Conservation (phyloP, 352 stramenopile genomes). For the Phytophthora palmivora region DNA sequence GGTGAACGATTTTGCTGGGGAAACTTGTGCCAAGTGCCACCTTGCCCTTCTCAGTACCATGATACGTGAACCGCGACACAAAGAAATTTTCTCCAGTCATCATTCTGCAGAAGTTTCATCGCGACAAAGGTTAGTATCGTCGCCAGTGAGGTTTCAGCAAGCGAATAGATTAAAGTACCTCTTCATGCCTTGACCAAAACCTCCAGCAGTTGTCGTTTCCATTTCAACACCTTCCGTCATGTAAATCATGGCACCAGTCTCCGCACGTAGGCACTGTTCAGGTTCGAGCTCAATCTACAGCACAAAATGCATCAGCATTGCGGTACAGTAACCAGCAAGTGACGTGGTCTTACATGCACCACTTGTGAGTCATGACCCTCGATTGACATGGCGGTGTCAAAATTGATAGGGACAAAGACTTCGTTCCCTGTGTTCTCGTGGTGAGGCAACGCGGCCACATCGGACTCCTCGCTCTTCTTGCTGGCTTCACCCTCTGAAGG, state of each 20-base stretch:
- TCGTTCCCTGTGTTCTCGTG: slow-evolving; percentile 54
- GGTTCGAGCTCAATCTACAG: slow-evolving; percentile 86
- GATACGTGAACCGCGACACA: slow-evolving; percentile 77
- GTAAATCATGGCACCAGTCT: slow-evolving; percentile 96
- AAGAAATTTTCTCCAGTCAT: slow-evolving; percentile 88
- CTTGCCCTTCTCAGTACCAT: slow-evolving; percentile 63
- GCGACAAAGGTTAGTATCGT: slow-evolving; percentile 7
- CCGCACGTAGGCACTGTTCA: slow-evolving; percentile 92
- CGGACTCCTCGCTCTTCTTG: slow-evolving; percentile 13
- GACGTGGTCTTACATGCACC: slow-evolving; percentile 62
- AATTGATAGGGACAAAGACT: slow-evolving; percentile 83
- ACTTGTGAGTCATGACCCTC: slow-evolving; percentile 90
- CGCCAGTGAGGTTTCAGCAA: neutral
- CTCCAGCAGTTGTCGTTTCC: slow-evolving; percentile 92
- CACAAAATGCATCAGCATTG: slow-evolving; percentile 4
- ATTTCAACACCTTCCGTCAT: slow-evolving; percentile 95
- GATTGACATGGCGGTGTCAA: slow-evolving; percentile 76
- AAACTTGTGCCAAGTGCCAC: slow-evolving; percentile 92
- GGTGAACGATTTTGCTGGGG: slow-evolving; percentile 90
- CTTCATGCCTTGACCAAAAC: slow-evolving; percentile 86
- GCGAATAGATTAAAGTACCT: slow-evolving; percentile 80
- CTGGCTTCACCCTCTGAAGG: too few relatives aligned
- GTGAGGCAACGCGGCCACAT: slow-evolving; percentile 23
- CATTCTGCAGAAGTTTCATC: slow-evolving; percentile 41
- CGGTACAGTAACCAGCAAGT: neutral